Conservation (phyloP, 306 rosid genomes). For the Malus sylvestris region DNA sequence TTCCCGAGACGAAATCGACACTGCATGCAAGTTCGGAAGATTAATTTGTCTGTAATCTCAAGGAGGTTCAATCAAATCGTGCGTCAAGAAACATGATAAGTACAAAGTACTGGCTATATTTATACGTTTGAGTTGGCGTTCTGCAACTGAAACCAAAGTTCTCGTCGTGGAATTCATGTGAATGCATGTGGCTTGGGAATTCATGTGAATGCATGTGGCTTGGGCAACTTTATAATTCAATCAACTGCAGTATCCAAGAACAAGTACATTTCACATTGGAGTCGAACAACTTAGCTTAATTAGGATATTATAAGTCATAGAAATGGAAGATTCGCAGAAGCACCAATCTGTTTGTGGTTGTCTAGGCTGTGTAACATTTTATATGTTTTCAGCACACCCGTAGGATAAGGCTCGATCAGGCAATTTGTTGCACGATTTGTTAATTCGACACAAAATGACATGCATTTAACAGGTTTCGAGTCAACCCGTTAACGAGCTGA, state of each 20-base stretch:
- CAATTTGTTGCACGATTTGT: too few species aligned
- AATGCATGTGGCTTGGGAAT: neutral
- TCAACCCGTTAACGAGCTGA: accelerated
- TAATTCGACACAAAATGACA: too few species aligned
- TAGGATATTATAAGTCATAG: neutral
- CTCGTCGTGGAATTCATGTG: neutral
- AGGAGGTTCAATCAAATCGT: neutral
- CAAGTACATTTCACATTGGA: neutral
- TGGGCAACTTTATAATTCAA: too few species aligned
- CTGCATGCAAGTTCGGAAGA: neutral
- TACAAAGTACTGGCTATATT: neutral
- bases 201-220: neutral
- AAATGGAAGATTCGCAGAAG: neutral
- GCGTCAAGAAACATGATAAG: too few species aligned
- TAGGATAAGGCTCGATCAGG: neutral
- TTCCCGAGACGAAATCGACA: too few species aligned
- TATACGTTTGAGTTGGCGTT: neutral
- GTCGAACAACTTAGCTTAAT: neutral
- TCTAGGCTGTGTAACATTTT: neutral
- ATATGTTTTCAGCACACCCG: neutral
- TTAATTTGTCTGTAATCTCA: neutral
- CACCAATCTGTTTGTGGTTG: neutral
- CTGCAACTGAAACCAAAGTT: neutral
- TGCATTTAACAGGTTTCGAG: accelerated
- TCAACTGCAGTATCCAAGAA: neutral